These are phyloP conservation scores for Tuber indicum DNA, from an alignment of 495 filamentous ascomycete genomes.

Conservation along the genomic window DNA sequence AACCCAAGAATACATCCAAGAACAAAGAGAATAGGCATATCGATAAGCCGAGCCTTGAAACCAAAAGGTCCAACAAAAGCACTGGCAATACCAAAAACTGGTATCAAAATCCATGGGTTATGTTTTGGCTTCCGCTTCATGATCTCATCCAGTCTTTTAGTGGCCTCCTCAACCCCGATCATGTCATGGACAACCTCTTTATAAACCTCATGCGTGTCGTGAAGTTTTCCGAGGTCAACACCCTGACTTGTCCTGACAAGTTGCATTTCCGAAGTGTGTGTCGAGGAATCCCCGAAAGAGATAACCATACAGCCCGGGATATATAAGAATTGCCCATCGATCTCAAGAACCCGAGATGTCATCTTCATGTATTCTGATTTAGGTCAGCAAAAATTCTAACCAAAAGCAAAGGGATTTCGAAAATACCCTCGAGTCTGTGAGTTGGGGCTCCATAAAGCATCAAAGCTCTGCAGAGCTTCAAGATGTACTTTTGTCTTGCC, in stretches of 20 bases:
- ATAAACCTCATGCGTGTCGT: slow-evolving; percentile 82
- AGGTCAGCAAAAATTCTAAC: neutral
- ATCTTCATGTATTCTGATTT: slow-evolving; percentile 71
- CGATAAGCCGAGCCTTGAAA: slow-evolving; percentile 77
- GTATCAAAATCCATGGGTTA: slow-evolving; percentile 62
- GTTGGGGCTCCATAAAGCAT: slow-evolving; percentile 69
- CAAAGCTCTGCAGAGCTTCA: slow-evolving; percentile 76
- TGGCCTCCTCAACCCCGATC: slow-evolving; percentile 79
- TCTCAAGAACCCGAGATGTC: slow-evolving; percentile 80
- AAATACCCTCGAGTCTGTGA: slow-evolving; percentile 46
- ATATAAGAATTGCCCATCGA: slow-evolving; percentile 87
- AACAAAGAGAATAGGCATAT: slow-evolving; percentile 80
- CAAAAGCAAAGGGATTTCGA: neutral
- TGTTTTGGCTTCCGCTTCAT: slow-evolving; percentile 59
- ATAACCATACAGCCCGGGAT: slow-evolving; percentile 94
- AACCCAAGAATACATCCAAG: slow-evolving; percentile 77
- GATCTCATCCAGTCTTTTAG: slow-evolving; percentile 59
- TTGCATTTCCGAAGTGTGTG: slow-evolving; percentile 89
- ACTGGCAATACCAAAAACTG: slow-evolving; percentile 78
- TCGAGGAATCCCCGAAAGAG: slow-evolving; percentile 81
- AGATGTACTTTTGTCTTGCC: slow-evolving; percentile 72
- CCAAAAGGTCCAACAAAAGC: slow-evolving; percentile 84
- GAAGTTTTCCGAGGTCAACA: slow-evolving; percentile 74
- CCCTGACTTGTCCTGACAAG: slow-evolving; percentile 70
- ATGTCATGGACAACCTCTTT: slow-evolving; percentile 89